Base-by-base conservation (phyloP, 305 asterid genomes). In the Galium porrigens region DNA sequence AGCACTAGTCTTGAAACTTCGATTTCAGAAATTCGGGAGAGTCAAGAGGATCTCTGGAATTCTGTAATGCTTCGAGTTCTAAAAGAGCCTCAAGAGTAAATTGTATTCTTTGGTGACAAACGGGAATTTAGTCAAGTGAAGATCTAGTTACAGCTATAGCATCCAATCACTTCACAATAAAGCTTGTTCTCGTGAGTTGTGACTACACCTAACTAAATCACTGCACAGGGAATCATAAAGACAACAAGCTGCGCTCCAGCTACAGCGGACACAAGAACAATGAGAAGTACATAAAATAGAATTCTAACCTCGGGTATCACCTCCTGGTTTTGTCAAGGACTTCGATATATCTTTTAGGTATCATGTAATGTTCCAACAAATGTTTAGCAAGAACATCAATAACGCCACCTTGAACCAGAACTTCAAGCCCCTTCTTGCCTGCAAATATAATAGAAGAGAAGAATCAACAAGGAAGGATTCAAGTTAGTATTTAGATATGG, bases 351-450 rank as follows among this genome's bases (percentile, higher is more conserved):
- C 83, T 82, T 86, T 88, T 91, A 51, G 86, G 94, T 67, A 91
- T 79, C 51, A 87, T 86, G 72, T 80, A 91, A 32, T 88, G 95
- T 68, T 91, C 95, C 58, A 91, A 82, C 56, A 91, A 84, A 82
- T 88, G 83, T 70, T 79, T 82, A 5, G 85, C 97, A 44, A 91
- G 87, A 86, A 85, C 92, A 73, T 88, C 94, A 69, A 91, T 85
- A 42, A 91, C 95, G 27, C 97, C 97, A 29, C 97, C 97, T 80
- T 91, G 97, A 72, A 91, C 83, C 76, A 91, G 79, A 67, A 91
- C 95, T 75, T 91, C 97, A 10, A 81, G 82, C 52, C 97, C 97
- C 81, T 88, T 91, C 73, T 84, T 91, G 69, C 97, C 97, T 90
- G 68, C 37, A 58, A 64, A 72, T 54, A n/a, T 56, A 56, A 62